Evolutionary conservation across 139 green algal genomes (phyloP).

Genomic region (Micromonas commoda): DNA sequence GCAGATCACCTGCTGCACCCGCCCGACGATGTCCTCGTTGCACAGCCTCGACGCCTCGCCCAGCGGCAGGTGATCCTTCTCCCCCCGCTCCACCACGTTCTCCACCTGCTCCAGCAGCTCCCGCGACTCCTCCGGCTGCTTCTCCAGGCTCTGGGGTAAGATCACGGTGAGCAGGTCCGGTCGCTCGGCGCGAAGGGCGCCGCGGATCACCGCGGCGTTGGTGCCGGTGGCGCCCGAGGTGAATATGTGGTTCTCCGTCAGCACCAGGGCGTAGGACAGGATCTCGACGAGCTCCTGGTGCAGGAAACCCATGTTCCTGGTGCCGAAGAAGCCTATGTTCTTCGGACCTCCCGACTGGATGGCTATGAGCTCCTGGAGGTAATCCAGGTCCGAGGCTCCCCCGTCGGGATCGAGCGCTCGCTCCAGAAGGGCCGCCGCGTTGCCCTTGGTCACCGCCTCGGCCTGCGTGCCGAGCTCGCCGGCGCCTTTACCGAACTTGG

Average conservation of each 20-base stretch:
- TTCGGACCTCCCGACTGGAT: constrained; percentile 89
- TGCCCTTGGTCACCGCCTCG: neutral
- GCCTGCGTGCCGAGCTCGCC: neutral
- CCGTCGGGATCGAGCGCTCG: neutral
- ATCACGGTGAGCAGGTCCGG: constrained; percentile 93
- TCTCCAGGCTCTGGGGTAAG: constrained; percentile 69
- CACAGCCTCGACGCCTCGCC: constrained; percentile 85
- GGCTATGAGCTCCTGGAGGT: constrained; percentile 86
- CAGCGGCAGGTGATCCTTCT: constrained; percentile 85
- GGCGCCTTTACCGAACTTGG: neutral
- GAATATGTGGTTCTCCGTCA: constrained; percentile 95
- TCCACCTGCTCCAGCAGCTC: constrained; percentile 84
- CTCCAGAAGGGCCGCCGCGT: neutral
- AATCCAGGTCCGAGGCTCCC: constrained; percentile 26
- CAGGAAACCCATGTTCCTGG: constrained; percentile 93
- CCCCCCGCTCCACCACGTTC: constrained; percentile 84
- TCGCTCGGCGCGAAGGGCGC: constrained; percentile 82
- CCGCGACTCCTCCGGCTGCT: constrained; percentile 86
- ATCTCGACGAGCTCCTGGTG: constrained; percentile 98
- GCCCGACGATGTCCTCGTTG: constrained; percentile 85
- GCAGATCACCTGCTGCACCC: constrained; percentile 94
- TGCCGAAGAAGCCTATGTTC: constrained; percentile 95
- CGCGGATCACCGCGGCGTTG: constrained; percentile 95
- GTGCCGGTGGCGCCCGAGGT: constrained; percentile 92
- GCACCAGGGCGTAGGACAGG: constrained; percentile 90